phyloP scores from a whole-genome alignment of 352 stramenopile species.

The Thalassiosira ordinaria region DNA sequence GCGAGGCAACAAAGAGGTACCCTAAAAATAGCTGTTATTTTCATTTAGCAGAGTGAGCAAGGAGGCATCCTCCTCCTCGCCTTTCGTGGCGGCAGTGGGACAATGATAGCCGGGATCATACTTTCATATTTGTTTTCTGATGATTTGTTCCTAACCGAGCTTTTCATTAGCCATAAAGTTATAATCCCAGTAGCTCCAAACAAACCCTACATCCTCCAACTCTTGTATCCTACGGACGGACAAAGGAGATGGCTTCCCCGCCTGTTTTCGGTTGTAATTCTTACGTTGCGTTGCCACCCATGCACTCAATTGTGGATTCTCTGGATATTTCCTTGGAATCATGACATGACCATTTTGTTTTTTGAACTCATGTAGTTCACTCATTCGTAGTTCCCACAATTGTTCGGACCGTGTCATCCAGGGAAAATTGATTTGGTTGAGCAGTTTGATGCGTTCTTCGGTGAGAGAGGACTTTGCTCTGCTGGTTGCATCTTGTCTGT shows the following conservation, averaged over 20 bases:
- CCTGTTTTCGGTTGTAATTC: conserved; percentile 36
- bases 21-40: too few species aligned
- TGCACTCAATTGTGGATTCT: conserved; percentile 35
- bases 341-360: conserved; percentile 29
- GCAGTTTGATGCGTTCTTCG: conserved; percentile 29
- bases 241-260: conserved; percentile 31
- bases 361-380: conserved; percentile 42
- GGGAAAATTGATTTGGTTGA: conserved; percentile 34
- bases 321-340: conserved; percentile 37
- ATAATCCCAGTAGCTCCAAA: conserved; percentile 51
- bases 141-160: too few species aligned
- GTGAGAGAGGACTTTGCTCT: conserved; percentile 19
- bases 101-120: too few species aligned
- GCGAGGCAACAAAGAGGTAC: too few species aligned
- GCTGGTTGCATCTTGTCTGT: conserved; percentile 11
- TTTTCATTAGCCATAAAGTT: too few species aligned
- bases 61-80: too few species aligned
- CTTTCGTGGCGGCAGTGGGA: too few species aligned
- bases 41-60: too few species aligned
- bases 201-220: conserved; percentile 44
- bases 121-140: too few species aligned
- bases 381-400: conserved; percentile 34
- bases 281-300: conserved; percentile 55
- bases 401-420: conserved; percentile 37
- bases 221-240: conserved; percentile 32